phyloP scores from a whole-genome alignment of 768 basidiomycete species.

The Nidula microcarpa region DNA sequence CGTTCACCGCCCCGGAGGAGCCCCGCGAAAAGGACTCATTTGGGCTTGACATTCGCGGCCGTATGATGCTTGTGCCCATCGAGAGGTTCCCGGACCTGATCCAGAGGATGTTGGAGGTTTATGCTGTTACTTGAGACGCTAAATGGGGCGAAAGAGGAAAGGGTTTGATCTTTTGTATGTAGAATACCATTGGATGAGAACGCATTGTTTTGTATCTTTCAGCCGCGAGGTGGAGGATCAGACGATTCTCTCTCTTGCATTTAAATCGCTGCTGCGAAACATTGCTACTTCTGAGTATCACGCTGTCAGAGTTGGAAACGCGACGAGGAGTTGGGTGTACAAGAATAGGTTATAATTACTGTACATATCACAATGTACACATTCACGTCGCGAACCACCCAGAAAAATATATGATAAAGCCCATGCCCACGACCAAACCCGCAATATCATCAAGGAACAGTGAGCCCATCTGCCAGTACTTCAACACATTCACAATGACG shows the following conservation, averaged over 20 bases:
- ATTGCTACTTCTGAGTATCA: too few species aligned
- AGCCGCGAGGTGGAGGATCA: too few species aligned
- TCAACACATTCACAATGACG: conserved; percentile 57
- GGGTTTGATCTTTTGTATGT: too few species aligned
- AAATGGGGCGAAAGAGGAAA: background rate
- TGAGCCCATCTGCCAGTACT: conserved; percentile 67
- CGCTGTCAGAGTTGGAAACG: background rate
- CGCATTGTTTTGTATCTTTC: too few species aligned
- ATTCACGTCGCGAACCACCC: conserved; percentile 32
- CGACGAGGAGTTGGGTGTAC: background rate
- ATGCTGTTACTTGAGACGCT: conserved; percentile 9
- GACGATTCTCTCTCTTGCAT: too few species aligned
- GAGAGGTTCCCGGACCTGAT: conserved; percentile 39
- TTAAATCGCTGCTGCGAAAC: too few species aligned
- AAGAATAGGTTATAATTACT: background rate
- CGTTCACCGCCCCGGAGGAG: conserved; percentile 45
- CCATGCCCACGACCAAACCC: conserved; percentile 67
- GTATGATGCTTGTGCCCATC: conserved; percentile 60
- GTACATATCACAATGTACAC: conserved; percentile 3
- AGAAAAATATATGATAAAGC: conserved; percentile 56
- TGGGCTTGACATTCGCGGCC: conserved; percentile 66
- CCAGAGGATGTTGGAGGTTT: conserved; percentile 29
- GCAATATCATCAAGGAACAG: conserved; percentile 71
- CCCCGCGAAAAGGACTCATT: conserved; percentile 64
- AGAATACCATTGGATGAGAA: too few species aligned